A percentile compares a stretch with the other conserved stretches of the same genome.
Conservation (phyloP, 2,329 filamentous ascomycete genomes). For the Lasiodiplodia hormozganensis region DNA sequence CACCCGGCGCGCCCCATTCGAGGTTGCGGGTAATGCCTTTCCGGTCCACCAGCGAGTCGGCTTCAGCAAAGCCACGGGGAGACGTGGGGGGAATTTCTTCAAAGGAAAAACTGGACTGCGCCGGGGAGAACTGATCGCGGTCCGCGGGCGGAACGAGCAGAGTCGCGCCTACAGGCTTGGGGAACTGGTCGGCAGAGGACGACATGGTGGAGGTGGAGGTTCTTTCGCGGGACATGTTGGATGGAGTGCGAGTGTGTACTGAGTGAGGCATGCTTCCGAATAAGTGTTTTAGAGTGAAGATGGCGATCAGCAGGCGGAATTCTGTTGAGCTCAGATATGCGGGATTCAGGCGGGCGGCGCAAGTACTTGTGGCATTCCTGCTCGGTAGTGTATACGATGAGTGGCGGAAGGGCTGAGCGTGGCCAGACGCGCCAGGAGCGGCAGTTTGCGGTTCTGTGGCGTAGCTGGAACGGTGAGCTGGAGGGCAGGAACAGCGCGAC, state of each 20-base stretch:
- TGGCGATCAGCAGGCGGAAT: conserved; percentile 16
- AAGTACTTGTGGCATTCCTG: conserved; percentile 15
- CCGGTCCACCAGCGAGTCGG: conserved; percentile 31
- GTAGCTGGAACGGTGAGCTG: conserved; percentile 20
- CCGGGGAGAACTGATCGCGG: conserved; percentile 42
- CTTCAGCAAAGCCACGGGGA: conserved; percentile 34
- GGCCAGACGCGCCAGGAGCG: conserved; percentile 15
- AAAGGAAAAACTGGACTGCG: conserved; percentile 48
- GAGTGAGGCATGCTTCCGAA: conserved; percentile 45
- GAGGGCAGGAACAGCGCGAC: conserved; percentile 9
- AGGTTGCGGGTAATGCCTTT: conserved; percentile 32
- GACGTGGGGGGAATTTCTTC: conserved; percentile 42
- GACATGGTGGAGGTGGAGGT: conserved; percentile 42
- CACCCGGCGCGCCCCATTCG: conserved; percentile 35
- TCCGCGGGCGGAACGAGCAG: conserved; percentile 40
- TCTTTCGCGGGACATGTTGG: conserved; percentile 44
- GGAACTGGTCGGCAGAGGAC: conserved; percentile 43
- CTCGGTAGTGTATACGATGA: conserved; percentile 10
- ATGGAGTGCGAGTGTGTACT: conserved; percentile 39
- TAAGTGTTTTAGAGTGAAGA: conserved; percentile 14
- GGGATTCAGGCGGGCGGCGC: too few species aligned
- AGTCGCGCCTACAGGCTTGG: conserved; percentile 43
- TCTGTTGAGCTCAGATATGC: conserved; percentile 9
- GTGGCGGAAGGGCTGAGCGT: conserved; percentile 17
- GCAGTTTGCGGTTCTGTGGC: conserved; percentile 13